Base-by-base conservation (phyloP, 441 rosid species). In the Arabidopsis lyrata region DNA sequence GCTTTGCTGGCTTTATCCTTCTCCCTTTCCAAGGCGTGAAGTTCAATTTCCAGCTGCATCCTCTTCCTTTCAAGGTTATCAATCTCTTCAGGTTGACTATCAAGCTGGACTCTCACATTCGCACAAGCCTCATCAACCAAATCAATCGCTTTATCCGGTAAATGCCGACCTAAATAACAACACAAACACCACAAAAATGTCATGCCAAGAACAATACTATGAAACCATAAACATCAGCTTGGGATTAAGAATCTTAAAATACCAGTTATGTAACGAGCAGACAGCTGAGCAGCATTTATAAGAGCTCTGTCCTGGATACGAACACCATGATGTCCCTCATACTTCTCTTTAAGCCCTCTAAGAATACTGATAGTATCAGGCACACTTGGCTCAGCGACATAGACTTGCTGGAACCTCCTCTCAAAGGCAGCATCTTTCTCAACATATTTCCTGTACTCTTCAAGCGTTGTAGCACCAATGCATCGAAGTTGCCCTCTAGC, bases 391-490 rank as follows among this genome's bases (percentile, higher is more conserved):
- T 94, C 99, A n/a, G 97, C 95, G 12, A 94, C 99, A 77, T 86
- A 94, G 8, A 94, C 99, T 69, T 94, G 97, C 11, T 94, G 97
- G 58, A 94, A 94, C 81, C 99, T 82, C 73, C 99, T 89, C 80
- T 92, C 97, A 49, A 94, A 94, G 15, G 97, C 97, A 22, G 99
- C 95, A 84, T 94, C 99, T 80, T 92, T 94, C 89, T 94, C 99
- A 61, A 90, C 99, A 63, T 94, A 90, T 66, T 94, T 94, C 70
- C 96, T 85, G 12, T 94, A 94, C 65, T 92, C 97, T 73, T 94
- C 95, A 6, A 94, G 83, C 0, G 97, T 94, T 2, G 99, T 94
- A 10, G 99, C 99, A 14, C 97, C 97, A 44, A 94, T 94, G 64
- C 99, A 94, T 29, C 99, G 81, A 18, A 94, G 92, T 80, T 92